These are phyloP conservation scores for Diplotaxis tenuifolia DNA, from an alignment of 345 rosid species.

Conservation along the genomic window DNA sequence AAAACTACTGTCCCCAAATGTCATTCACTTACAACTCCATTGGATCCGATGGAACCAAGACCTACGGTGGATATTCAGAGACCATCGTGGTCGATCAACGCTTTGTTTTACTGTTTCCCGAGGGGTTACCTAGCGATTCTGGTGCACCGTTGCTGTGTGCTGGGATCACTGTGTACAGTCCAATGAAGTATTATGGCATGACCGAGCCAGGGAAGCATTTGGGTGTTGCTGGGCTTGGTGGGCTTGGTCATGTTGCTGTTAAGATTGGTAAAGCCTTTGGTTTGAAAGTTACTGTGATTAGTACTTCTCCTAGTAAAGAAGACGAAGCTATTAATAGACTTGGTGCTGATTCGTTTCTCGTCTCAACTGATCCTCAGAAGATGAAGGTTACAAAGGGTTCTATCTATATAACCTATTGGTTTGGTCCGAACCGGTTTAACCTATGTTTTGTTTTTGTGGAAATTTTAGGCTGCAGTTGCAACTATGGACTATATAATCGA, in stretches of 20 bases:
- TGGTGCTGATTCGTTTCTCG: not conserved
- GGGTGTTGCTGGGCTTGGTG: not conserved
- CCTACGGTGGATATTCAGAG: not conserved
- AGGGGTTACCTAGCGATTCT: not conserved
- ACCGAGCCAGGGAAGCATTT: not conserved
- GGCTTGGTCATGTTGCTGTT: not conserved
- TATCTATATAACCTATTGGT: not conserved
- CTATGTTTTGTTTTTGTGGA: not conserved
- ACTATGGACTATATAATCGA: constrained; percentile 87
- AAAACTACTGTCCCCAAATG: not conserved
- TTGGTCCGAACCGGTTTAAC: not conserved
- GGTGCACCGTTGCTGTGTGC: not conserved
- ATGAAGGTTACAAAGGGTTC: not conserved
- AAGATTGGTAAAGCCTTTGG: not conserved
- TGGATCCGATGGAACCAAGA: not conserved
- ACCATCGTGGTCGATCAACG: not conserved
- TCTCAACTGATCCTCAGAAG: not conserved
- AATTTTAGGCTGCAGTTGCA: constrained; percentile 54
- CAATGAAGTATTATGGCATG: not conserved
- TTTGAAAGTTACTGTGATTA: not conserved
- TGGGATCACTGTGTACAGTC: not conserved
- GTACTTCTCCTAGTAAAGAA: not conserved
- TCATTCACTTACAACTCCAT: not conserved
- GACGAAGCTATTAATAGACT: not conserved
- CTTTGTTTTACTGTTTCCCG: not conserved